Percentiles rank a stretch among this genome's conserved stretches.
Conservation (phyloP, 2,329 filamentous ascomycete genomes). For the Claviceps monticola region DNA sequence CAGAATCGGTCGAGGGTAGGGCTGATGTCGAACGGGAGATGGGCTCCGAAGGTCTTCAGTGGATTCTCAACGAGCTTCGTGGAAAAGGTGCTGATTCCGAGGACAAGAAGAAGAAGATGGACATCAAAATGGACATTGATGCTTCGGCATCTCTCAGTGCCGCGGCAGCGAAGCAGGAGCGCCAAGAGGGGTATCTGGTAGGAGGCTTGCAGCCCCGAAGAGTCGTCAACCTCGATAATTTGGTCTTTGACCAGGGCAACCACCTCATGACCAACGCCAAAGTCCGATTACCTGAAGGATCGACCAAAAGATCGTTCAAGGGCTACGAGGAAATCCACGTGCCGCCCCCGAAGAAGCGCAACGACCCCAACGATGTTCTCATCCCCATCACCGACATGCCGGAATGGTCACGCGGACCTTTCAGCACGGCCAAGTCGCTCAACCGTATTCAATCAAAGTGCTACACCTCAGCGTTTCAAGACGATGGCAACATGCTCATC, state of each 20-base stretch:
- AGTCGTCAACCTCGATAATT: conserved; percentile 85
- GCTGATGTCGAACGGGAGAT: conserved; percentile 78
- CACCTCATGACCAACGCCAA: conserved; percentile 99
- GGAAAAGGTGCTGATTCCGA: conserved; percentile 52
- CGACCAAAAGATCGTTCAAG: conserved; percentile 90
- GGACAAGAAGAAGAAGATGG: conserved; percentile 53
- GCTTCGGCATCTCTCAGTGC: conserved; percentile 46
- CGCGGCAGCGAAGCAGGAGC: conserved; percentile 36
- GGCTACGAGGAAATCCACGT: conserved; percentile 98
- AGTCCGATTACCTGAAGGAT: conserved; percentile 84
- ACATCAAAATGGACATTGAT: conserved; percentile 94
- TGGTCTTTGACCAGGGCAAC: conserved; percentile 95
- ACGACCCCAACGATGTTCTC: conserved; percentile 64
- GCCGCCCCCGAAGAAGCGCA: conserved; percentile 77
- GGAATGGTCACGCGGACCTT: conserved; percentile 80
- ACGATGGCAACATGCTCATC: conserved; percentile 94
- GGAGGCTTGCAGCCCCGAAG: conserved; percentile 78
- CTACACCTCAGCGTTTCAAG: conserved; percentile 77
- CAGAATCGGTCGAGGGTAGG: conserved; percentile 65
- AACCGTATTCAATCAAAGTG: conserved; percentile 96
- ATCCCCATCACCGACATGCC: conserved; percentile 81
- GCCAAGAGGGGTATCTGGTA: conserved; percentile 53
- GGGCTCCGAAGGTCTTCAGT: conserved; percentile 71
- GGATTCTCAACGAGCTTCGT: conserved; percentile 76
- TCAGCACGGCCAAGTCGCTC: conserved; percentile 71